Conservation (phyloP, 306 rosid species). For the Quercus variabilis region DNA sequence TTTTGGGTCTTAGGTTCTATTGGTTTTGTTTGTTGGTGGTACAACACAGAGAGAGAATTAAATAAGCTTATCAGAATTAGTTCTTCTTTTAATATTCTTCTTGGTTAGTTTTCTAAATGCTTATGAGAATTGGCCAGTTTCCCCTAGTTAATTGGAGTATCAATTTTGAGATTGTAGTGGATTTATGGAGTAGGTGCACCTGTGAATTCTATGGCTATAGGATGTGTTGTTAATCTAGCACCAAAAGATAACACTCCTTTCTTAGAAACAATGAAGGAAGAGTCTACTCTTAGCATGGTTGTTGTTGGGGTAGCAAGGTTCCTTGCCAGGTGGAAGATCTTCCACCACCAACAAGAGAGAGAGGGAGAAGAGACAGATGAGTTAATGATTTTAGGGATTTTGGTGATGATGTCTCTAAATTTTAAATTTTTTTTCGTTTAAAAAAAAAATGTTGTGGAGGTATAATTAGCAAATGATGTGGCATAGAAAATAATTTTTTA, state of each 20-base stretch:
- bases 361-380: too few species aligned
- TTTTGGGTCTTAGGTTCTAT: too few species aligned
- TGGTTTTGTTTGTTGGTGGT: too few species aligned
- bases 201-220: neutral
- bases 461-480: too few species aligned
- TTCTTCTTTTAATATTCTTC: too few species aligned
- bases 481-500: too few species aligned
- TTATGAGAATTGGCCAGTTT: neutral
- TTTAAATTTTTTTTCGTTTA: too few species aligned
- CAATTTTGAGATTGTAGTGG: slow-evolving; percentile 13
- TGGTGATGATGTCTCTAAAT: too few species aligned
- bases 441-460: too few species aligned
- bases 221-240: slow-evolving; percentile 31
- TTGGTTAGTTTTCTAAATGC: neutral
- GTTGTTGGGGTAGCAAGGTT: slow-evolving; percentile 84
- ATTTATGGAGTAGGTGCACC: slow-evolving; percentile 30
- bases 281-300: slow-evolving; percentile 69
- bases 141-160: neutral
- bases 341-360: slow-evolving; percentile 17
- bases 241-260: neutral
- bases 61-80: neutral
- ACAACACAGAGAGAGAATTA: too few species aligned
- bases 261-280: slow-evolving; percentile 33
- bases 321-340: slow-evolving; percentile 90
- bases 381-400: too few species aligned